A percentile compares a stretch with the other conserved stretches of the same genome.
phyloP scores from a whole-genome alignment of 2,329 filamentous ascomycete species.

The Paracorniculantispora psalliotae region DNA sequence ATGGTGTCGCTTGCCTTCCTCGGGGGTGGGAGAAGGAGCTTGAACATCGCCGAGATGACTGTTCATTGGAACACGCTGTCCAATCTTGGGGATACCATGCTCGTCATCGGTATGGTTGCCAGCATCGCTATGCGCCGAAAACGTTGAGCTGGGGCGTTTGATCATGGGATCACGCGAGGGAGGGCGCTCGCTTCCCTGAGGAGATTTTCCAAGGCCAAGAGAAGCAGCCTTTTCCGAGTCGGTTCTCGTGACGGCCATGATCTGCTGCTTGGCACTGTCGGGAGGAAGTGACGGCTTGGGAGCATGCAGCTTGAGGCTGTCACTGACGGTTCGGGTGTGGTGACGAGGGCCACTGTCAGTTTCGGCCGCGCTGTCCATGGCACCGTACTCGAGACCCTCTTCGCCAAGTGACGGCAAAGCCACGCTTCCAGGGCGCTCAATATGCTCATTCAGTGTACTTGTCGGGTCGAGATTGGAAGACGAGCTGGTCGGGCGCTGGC shows the following conservation, averaged over 20 bases:
- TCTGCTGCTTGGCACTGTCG: constrained; percentile 75
- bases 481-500: constrained; percentile 30
- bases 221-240: constrained; percentile 82
- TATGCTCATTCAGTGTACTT: constrained; percentile 35
- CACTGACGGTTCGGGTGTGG: constrained; percentile 72
- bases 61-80: constrained; percentile 89
- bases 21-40: constrained; percentile 67
- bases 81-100: constrained; percentile 87
- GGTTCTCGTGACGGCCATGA: constrained; percentile 80
- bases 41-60: constrained; percentile 91
- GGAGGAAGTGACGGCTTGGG: constrained; percentile 82
- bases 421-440: constrained; percentile 68
- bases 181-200: constrained; percentile 46
- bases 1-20: constrained; percentile 50
- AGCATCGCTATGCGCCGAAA: constrained; percentile 47
- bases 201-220: constrained; percentile 72
- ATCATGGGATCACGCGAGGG: constrained; percentile 49
- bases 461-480: constrained; percentile 29
- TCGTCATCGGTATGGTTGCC: constrained; percentile 60
- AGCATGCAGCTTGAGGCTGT: constrained; percentile 81
- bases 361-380: constrained; percentile 37
- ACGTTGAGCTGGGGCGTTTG: constrained; percentile 59
- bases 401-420: constrained; percentile 80
- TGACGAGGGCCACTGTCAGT: constrained; percentile 48
- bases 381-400: constrained; percentile 84